Conservation (phyloP, 345 rosid species). For the Kernera saxatilis region DNA sequence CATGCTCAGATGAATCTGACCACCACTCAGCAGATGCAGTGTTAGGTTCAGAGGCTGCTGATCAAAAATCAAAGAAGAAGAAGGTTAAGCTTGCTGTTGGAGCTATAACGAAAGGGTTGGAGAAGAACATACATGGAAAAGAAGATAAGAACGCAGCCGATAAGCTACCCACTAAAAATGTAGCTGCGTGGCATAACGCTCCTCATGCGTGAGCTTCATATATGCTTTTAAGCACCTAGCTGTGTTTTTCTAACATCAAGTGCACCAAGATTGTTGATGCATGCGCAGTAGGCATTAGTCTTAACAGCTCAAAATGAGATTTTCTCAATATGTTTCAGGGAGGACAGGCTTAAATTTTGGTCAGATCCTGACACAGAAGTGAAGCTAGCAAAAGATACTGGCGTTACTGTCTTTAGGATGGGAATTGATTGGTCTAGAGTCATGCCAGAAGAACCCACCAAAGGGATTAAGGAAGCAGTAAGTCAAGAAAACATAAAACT, state of each 20-base stretch:
- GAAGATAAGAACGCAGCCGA: slow-evolving; percentile 12
- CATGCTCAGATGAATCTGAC: too few relatives aligned
- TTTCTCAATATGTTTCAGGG: slow-evolving; percentile 44
- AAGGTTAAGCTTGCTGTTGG: slow-evolving; percentile 72
- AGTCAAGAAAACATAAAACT: slow-evolving; percentile 29
- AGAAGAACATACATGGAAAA: slow-evolving; percentile 47
- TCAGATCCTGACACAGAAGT: slow-evolving; percentile 91
- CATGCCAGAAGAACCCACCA: slow-evolving; percentile 84
- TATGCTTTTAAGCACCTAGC: not conserved
- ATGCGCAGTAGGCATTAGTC: not conserved
- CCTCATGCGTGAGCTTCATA: slow-evolving; percentile 64
- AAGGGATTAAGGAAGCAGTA: slow-evolving; percentile 62
- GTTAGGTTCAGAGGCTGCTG: slow-evolving; percentile 45
- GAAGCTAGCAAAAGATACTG: slow-evolving; percentile 82
- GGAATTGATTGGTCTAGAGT: slow-evolving; percentile 90
- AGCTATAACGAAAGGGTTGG: slow-evolving; percentile 81
- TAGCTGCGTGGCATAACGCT: slow-evolving; percentile 93
- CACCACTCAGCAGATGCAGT: slow-evolving; percentile 42
- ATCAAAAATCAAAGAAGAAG: slow-evolving; percentile 32
- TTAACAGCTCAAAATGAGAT: slow-evolving; percentile 19
- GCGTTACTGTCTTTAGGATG: slow-evolving; percentile 76
- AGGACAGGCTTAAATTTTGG: slow-evolving; percentile 93
- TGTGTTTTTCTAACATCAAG: too few relatives aligned
- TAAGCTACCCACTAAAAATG: slow-evolving; percentile 59
- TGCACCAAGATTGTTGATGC: not conserved